A percentile compares a stretch with the other conserved stretches of the same genome.
These are phyloP conservation scores for Fusarium napiforme DNA, from an alignment of 2,329 filamentous ascomycete species.

Conservation along the genomic window DNA sequence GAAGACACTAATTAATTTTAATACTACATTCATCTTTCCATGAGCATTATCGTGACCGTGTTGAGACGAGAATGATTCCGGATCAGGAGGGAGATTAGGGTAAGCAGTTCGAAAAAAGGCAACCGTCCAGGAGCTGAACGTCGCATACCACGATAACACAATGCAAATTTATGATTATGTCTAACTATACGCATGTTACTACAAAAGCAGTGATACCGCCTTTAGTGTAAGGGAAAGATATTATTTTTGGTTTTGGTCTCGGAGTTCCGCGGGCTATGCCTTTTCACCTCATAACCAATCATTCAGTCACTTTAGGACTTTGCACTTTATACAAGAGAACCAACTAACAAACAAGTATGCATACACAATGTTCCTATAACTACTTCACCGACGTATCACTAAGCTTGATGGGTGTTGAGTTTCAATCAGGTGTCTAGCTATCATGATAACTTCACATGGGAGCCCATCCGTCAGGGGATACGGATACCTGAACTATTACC, in stretches of 20 bases:
- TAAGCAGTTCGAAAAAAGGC: neutral
- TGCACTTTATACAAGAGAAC: neutral
- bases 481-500: neutral
- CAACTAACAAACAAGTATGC: neutral
- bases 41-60: neutral
- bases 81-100: neutral
- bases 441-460: neutral
- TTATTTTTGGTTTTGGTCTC: neutral
- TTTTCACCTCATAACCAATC: neutral
- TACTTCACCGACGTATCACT: neutral
- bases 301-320: neutral
- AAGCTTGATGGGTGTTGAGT: neutral
- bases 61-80: neutral
- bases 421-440: neutral
- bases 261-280: neutral
- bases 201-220: neutral
- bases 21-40: neutral
- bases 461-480: rapidly evolving
- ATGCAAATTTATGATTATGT: neutral
- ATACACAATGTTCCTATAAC: neutral
- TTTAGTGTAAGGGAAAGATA: neutral
- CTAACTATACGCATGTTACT: neutral
- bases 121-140: neutral
- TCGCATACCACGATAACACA: neutral
- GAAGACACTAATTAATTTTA: neutral